These are phyloP conservation scores for Murraya paniculata DNA, from an alignment of 345 rosid species.

Conservation along the genomic window DNA sequence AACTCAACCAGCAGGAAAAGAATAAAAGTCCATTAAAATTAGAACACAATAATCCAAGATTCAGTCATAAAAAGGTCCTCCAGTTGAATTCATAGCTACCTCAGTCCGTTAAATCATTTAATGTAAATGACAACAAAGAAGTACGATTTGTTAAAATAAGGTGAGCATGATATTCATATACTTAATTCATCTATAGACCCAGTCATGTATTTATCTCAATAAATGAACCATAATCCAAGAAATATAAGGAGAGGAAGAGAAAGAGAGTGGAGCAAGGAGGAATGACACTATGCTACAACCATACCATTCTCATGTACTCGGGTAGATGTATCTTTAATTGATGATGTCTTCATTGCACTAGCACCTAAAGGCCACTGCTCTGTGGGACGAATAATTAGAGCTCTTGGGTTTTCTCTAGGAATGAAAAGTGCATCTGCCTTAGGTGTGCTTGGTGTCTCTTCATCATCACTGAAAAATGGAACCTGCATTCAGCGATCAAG, in stretches of 20 bases:
- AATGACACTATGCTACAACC: slow-evolving; percentile 1
- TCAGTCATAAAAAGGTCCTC: neutral
- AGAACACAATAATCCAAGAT: neutral
- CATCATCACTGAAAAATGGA: slow-evolving; percentile 83
- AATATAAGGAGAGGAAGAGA: neutral
- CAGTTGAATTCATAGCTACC: neutral
- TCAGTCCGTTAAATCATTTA: neutral
- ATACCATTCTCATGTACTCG: slow-evolving; percentile 54
- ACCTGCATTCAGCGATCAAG: slow-evolving; percentile 48
- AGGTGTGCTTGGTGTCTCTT: slow-evolving; percentile 74
- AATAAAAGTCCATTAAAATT: neutral
- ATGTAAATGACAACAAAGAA: neutral
- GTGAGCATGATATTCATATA: neutral
- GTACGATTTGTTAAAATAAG: neutral
- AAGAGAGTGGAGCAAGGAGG: neutral
- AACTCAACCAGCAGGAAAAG: neutral
- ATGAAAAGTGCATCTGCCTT: slow-evolving; percentile 84
- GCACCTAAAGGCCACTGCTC: slow-evolving; percentile 53
- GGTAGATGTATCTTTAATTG: slow-evolving; percentile 36
- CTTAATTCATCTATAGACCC: slow-evolving; percentile 26
- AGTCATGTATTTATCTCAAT: neutral
- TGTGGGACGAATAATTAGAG: slow-evolving; percentile 64
- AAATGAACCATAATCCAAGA: slow-evolving; percentile 5
- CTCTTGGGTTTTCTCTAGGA: slow-evolving; percentile 95
- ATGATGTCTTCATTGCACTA: slow-evolving; percentile 47